phyloP scores from a whole-genome alignment of 768 basidiomycete species.

The Podaxis sp. region DNA sequence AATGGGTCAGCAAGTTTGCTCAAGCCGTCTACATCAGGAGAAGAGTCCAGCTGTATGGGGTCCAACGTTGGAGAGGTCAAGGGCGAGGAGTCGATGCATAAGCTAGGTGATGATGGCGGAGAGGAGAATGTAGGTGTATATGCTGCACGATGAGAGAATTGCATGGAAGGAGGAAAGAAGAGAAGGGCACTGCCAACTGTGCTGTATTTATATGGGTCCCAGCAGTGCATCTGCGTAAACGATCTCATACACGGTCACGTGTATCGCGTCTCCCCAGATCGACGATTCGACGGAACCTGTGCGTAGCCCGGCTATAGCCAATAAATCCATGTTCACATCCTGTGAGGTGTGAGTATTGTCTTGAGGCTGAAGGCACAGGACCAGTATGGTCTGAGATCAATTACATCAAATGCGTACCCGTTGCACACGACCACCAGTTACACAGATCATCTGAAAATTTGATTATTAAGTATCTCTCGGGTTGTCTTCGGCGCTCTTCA shows the following conservation, averaged over 20 bases:
- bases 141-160: constrained; percentile 9
- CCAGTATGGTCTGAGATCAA: not conserved
- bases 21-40: constrained; percentile 20
- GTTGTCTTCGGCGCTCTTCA: no score
- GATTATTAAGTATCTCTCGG: not conserved
- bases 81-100: constrained; percentile 42
- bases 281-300: no score
- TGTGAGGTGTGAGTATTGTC: no score
- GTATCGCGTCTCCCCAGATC: not conserved
- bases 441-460: not conserved
- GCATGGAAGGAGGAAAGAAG: constrained; percentile 21
- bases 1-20: constrained; percentile 42
- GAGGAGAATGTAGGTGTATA: constrained; percentile 26
- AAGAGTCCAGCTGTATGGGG: constrained; percentile 20
- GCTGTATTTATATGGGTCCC: constrained; percentile 5
- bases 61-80: constrained; percentile 46
- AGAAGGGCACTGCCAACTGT: not conserved
- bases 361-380: not conserved
- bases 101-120: constrained; percentile 33
- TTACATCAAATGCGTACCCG: not conserved
- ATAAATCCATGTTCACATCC: no score
- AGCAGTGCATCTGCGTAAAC: not conserved
- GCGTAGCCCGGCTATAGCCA: not conserved
- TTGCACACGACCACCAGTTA: not conserved
- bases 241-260: constrained; percentile 18